phyloP scores from a whole-genome alignment of 2,329 filamentous ascomycete species.

The Trichoderma gracile region DNA sequence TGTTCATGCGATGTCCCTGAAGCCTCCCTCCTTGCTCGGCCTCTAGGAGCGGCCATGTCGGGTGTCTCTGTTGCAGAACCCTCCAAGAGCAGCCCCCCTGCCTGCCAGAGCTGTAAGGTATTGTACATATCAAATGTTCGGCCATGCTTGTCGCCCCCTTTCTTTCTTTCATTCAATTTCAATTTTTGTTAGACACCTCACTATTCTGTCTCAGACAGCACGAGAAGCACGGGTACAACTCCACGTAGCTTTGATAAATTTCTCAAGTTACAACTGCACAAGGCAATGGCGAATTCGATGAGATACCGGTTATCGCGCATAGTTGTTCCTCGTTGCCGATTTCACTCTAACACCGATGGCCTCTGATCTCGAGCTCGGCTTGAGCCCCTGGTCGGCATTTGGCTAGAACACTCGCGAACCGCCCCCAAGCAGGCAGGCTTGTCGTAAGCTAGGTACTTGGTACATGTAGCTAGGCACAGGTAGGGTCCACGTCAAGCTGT shows the following conservation, averaged over 20 bases:
- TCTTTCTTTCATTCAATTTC: background rate
- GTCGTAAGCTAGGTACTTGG: slow-evolving; percentile 9
- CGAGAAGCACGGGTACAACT: background rate
- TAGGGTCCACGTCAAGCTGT: slow-evolving; percentile 26
- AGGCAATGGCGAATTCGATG: background rate
- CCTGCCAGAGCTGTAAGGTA: background rate
- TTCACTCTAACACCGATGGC: slow-evolving; percentile 17
- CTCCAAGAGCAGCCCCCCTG: background rate
- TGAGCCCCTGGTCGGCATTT: slow-evolving; percentile 24
- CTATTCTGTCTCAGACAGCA: too few species aligned
- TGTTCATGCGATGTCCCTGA: background rate
- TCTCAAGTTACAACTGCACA: background rate
- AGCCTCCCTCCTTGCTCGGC: background rate
- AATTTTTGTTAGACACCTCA: background rate
- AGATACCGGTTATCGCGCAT: background rate
- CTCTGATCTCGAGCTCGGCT: background rate
- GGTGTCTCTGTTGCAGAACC: background rate
- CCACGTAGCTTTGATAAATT: background rate
- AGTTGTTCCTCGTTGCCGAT: background rate
- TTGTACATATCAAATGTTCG: background rate
- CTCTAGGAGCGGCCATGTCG: background rate
- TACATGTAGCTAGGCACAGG: background rate
- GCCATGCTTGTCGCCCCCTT: background rate
- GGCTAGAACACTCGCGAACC: slow-evolving; percentile 18
- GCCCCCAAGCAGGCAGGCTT: slow-evolving; percentile 7